These are phyloP conservation scores for Fomitopsis schrenkii DNA, from an alignment of 1,284 basidiomycete genomes.

Conservation along the genomic window DNA sequence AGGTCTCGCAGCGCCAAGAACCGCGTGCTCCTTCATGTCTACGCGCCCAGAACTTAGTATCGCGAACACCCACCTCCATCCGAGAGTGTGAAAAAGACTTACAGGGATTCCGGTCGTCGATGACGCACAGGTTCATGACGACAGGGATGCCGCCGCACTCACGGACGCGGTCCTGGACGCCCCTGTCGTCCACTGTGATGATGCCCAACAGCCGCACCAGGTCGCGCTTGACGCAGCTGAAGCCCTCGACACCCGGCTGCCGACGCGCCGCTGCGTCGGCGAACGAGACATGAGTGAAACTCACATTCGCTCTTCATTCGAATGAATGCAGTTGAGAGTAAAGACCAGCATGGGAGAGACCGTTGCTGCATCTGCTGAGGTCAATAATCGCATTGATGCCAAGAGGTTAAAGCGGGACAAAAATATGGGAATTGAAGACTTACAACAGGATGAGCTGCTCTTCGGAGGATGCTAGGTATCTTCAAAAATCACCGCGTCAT, in stretches of 20 bases:
- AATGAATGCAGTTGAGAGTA: conserved; percentile 67
- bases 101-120: conserved; percentile 92
- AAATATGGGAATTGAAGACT: background rate
- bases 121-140: conserved; percentile 81
- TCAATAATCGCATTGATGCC: conserved; percentile 44
- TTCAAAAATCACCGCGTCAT: conserved; percentile 56
- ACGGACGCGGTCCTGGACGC: conserved; percentile 71
- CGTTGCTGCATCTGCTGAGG: conserved; percentile 60
- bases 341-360: conserved; percentile 65
- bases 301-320: conserved; percentile 53
- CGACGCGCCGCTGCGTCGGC: conserved; percentile 6
- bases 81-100: conserved; percentile 27
- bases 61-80: background rate
- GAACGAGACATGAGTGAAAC: background rate
- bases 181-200: conserved; percentile 57
- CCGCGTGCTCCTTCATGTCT: conserved; percentile 89
- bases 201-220: conserved; percentile 79
- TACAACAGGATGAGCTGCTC: conserved; percentile 76
- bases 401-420: background rate
- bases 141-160: conserved; percentile 70
- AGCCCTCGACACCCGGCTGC: conserved; percentile 44
- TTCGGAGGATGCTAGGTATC: conserved; percentile 58
- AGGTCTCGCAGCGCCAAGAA: conserved; percentile 83
- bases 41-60: background rate
- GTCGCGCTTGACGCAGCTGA: conserved; percentile 79